phyloP scores from a whole-genome alignment of 1,284 basidiomycete species.

The Fomitopsis pinicola region DNA sequence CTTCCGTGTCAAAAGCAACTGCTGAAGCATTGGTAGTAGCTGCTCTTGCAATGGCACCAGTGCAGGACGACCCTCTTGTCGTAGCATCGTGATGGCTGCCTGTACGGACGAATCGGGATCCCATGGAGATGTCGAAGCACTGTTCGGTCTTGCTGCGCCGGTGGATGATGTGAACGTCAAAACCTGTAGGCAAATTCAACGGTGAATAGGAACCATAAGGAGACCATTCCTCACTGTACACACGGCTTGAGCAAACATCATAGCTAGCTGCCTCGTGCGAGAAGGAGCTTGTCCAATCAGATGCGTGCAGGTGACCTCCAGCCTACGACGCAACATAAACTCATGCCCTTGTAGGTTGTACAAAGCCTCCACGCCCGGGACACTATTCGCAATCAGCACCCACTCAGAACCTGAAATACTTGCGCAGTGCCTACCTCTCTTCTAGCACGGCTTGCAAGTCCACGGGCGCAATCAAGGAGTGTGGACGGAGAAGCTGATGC shows the following conservation, averaged over 20 bases:
- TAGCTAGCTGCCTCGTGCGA: background rate
- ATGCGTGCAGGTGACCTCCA: background rate
- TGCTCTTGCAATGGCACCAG: slow-evolving; percentile 5
- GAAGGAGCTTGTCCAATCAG: background rate
- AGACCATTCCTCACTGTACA: background rate
- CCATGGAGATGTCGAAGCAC: background rate
- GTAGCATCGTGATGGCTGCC: background rate
- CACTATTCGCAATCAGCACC: background rate
- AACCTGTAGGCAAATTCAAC: no score
- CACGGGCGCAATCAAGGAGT: slow-evolving; percentile 21
- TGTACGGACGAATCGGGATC: background rate
- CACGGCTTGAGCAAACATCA: background rate
- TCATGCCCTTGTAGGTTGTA: background rate
- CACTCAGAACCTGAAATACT: background rate
- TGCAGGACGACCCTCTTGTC: background rate
- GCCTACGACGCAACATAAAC: background rate
- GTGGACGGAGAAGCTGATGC: background rate
- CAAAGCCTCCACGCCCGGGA: background rate
- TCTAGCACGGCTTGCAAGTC: slow-evolving; percentile 20
- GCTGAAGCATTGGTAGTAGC: slow-evolving; percentile 9
- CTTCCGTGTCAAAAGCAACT: background rate
- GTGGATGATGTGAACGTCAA: no score
- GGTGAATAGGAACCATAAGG: no score
- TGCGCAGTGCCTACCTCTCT: slow-evolving; percentile 20
- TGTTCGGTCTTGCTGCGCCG: background rate